Evolutionary conservation across 331 rosid genomes (phyloP).

Genomic region (Dryas integrifolia): DNA sequence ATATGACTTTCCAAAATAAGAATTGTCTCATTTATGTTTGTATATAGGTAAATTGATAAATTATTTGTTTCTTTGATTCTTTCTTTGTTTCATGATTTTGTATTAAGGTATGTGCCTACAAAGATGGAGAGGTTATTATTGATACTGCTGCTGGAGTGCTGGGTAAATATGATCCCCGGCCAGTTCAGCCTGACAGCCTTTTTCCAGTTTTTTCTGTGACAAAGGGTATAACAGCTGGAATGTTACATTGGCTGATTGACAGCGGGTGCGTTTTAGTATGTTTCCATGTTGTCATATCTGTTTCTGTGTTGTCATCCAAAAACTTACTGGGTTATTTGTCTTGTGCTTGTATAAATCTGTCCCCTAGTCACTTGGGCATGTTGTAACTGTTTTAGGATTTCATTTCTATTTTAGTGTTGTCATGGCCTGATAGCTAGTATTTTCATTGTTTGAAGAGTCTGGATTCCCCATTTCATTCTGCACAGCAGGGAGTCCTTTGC

Average conservation of each 20-base stretch:
- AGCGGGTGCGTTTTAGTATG: constrained; percentile 57
- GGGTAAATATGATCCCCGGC: constrained; percentile 98
- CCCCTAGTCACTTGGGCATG: not conserved
- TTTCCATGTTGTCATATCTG: constrained; percentile 11
- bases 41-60: not conserved
- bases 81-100: constrained; percentile 25
- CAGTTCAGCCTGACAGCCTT: constrained; percentile 91
- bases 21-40: not conserved
- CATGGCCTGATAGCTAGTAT: not conserved
- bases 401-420: not conserved
- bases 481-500: not conserved
- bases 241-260: constrained; percentile 95
- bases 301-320: constrained; percentile 7
- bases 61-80: not conserved
- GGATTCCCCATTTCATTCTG: not conserved
- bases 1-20: not conserved
- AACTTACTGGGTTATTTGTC: not conserved
- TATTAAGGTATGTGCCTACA: constrained; percentile 89
- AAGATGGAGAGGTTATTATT: constrained; percentile 91
- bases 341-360: not conserved
- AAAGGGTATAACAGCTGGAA: constrained; percentile 93
- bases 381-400: not conserved
- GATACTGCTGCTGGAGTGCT: constrained; percentile 98
- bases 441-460: not conserved
- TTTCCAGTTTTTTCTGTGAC: constrained; percentile 91